These are phyloP conservation scores for Fusarium pininemorale DNA, from an alignment of 2,329 filamentous ascomycete genomes.

Conservation along the genomic window DNA sequence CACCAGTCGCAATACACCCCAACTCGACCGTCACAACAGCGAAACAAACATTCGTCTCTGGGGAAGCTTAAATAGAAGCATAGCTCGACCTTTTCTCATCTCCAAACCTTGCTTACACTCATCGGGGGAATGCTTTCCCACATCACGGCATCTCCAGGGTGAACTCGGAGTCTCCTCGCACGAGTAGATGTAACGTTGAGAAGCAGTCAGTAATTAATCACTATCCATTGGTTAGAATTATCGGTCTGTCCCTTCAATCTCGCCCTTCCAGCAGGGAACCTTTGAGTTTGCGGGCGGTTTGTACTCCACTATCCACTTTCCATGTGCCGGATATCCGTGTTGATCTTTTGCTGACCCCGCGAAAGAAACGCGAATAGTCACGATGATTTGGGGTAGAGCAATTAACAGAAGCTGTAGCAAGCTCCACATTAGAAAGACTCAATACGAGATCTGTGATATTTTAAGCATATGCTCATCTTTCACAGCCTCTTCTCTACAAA, in stretches of 20 bases:
- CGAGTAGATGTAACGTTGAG: neutral
- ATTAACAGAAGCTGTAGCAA: neutral
- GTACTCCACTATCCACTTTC: neutral
- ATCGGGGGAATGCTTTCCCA: neutral
- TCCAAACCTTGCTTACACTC: neutral
- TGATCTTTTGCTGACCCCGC: neutral
- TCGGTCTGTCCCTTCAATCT: neutral
- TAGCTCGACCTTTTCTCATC: neutral
- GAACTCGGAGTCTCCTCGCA: neutral
- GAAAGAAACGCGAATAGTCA: neutral
- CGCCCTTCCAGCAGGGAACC: neutral
- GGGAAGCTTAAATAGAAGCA: neutral
- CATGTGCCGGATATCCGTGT: neutral
- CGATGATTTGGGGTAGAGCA: neutral
- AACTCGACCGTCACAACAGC: too few relatives aligned
- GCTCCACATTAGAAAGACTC: accelerated
- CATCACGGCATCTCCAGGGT: neutral
- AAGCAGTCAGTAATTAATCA: neutral
- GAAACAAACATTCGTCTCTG: accelerated
- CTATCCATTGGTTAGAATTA: neutral
- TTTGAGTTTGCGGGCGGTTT: neutral
- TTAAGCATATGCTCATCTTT: accelerated
- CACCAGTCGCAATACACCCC: accelerated
- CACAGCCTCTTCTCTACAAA: neutral
- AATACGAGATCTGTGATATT: neutral